These are phyloP conservation scores for Fusarium pseudonygamai DNA, from an alignment of 2,329 filamentous ascomycete genomes.

Conservation along the genomic window DNA sequence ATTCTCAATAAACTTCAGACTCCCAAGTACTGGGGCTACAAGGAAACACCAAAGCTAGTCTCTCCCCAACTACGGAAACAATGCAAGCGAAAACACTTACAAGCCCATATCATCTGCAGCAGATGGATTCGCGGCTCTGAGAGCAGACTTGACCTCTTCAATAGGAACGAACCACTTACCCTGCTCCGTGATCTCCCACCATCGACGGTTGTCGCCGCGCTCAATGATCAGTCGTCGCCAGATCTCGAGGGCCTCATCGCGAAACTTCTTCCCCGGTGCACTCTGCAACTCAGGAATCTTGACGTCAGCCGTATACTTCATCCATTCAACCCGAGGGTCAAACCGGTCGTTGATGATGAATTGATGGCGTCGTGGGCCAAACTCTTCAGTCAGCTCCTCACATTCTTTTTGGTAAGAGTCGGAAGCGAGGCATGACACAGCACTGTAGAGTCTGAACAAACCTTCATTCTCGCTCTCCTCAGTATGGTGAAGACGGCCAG, in stretches of 20 bases:
- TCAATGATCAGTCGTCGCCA: background rate
- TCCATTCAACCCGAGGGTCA: constrained; percentile 21
- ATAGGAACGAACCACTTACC: background rate
- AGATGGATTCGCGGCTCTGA: background rate
- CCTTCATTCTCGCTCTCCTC: background rate
- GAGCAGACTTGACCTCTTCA: background rate
- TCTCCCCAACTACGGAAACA: accelerated
- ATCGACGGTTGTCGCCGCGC: background rate
- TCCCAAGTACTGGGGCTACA: too few relatives aligned
- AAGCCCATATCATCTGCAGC: background rate
- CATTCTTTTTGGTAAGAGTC: background rate
- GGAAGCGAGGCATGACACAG: background rate
- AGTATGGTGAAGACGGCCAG: accelerated
- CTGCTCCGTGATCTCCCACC: constrained; percentile 4
- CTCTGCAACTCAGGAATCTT: background rate
- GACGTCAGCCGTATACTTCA: background rate
- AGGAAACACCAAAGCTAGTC: background rate
- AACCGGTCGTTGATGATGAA: background rate
- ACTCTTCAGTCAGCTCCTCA: background rate
- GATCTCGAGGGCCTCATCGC: background rate
- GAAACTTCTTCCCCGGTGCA: background rate
- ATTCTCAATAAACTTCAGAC: too few relatives aligned
- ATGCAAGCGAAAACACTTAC: background rate
- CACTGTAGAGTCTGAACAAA: constrained; percentile 1
- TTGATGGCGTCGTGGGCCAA: constrained; percentile 1